Conservation (phyloP, 176 grass and related monocot species). For the Stipa capillata region DNA sequence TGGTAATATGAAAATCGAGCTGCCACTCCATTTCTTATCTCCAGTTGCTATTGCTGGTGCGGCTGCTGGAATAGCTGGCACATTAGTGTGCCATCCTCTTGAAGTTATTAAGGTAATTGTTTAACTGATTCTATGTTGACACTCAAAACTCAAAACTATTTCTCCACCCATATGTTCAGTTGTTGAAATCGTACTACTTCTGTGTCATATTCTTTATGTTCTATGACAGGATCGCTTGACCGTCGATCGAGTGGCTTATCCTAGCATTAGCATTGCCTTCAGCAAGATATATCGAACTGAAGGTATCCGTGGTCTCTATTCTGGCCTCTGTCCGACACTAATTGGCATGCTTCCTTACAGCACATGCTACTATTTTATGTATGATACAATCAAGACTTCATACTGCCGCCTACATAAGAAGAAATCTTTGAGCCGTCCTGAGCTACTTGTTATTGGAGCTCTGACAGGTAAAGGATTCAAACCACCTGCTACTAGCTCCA, state of each 20-base stretch:
- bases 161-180: neutral
- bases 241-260: slow-evolving; percentile 46
- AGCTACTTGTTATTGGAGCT: slow-evolving; percentile 67
- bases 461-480: slow-evolving; percentile 46
- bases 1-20: slow-evolving; percentile 43
- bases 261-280: slow-evolving; percentile 53
- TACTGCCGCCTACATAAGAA: slow-evolving; percentile 69
- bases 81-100: slow-evolving; percentile 76
- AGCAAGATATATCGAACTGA: slow-evolving; percentile 55
- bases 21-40: slow-evolving; percentile 46
- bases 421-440: slow-evolving; percentile 42
- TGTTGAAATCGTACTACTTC: neutral
- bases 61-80: slow-evolving; percentile 65
- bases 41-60: slow-evolving; percentile 63
- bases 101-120: slow-evolving; percentile 75
- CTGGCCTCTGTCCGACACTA: slow-evolving; percentile 72
- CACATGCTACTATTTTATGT: slow-evolving; percentile 91
- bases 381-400: slow-evolving; percentile 65
- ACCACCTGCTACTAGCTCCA: neutral
- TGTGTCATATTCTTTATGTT: neutral
- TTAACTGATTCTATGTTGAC: neutral
- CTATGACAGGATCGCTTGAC: slow-evolving; percentile 72
- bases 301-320: slow-evolving; percentile 58
- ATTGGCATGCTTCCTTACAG: slow-evolving; percentile 26
- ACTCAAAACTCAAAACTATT: neutral